Percentiles rank a stretch among this genome's conserved stretches.
Evolutionary conservation across 106 monocot species (phyloP).

Genomic region (Acorus calamus): DNA sequence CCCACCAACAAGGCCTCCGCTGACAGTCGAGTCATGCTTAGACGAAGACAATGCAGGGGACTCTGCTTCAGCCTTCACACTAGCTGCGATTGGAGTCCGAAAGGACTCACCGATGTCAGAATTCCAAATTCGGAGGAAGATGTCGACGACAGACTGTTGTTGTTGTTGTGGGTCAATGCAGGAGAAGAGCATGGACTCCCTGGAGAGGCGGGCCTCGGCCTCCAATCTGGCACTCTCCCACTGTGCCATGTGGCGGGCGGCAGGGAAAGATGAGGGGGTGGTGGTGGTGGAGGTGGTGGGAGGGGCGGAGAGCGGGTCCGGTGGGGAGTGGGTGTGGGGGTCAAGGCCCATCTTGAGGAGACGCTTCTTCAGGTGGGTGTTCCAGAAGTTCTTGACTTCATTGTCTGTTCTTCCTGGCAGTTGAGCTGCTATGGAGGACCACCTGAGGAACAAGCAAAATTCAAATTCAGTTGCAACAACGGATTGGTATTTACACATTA

Average conservation of each 20-base stretch:
- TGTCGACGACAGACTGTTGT: constrained; percentile 24
- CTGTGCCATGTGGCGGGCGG: constrained; percentile 74
- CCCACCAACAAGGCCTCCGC: neutral
- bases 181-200: constrained; percentile 51
- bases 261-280: constrained; percentile 7
- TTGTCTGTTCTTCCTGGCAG: constrained; percentile 67
- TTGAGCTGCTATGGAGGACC: constrained; percentile 76
- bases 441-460: constrained; percentile 16
- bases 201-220: constrained; percentile 71
- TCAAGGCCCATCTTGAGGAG: constrained; percentile 53
- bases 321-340: constrained; percentile 30
- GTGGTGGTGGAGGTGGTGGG: constrained; percentile 1
- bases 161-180: neutral
- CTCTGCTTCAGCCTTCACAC: neutral
- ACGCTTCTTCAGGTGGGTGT: constrained; percentile 78
- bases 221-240: constrained; percentile 78
- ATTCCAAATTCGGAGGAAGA: constrained; percentile 86
- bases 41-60: constrained; percentile 11
- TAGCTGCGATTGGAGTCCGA: constrained; percentile 6
- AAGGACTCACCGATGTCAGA: constrained; percentile 73
- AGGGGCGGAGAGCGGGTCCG: constrained; percentile 19
- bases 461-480: too few relatives aligned
- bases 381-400: constrained; percentile 90
- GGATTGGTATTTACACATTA: too few relatives aligned
- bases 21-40: constrained; percentile 4